These are phyloP conservation scores for Dimocarpus longan DNA, from an alignment of 345 rosid species.

Conservation along the genomic window DNA sequence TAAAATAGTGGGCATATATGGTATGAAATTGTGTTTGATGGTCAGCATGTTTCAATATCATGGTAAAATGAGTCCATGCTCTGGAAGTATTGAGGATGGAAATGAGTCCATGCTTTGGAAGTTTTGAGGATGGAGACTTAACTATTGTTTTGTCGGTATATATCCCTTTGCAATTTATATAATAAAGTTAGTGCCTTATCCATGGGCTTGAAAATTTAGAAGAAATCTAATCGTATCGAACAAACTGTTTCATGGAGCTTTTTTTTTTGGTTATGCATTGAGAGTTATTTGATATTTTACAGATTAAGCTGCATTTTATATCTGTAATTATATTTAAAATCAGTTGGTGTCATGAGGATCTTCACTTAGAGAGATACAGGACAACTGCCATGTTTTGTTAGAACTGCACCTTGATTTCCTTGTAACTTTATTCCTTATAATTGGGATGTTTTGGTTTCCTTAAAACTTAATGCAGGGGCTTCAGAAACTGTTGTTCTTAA, in stretches of 20 bases:
- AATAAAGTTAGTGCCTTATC: conserved; percentile 1
- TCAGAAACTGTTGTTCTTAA: conserved; percentile 90
- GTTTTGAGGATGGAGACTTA: too few species aligned
- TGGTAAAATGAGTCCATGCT: background rate
- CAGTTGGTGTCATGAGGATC: background rate
- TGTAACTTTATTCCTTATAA: background rate
- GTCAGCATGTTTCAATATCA: background rate
- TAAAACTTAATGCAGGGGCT: conserved; percentile 62
- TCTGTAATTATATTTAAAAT: conserved; percentile 1
- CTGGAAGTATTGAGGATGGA: background rate
- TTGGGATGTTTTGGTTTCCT: conserved; percentile 16
- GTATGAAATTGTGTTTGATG: background rate
- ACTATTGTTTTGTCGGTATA: background rate
- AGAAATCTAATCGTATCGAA: background rate
- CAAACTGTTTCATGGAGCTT: background rate
- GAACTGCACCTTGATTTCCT: background rate
- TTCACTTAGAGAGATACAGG: background rate
- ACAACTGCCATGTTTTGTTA: background rate
- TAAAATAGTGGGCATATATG: background rate
- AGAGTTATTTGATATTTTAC: background rate
- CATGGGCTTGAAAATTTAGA: background rate
- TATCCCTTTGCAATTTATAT: background rate
- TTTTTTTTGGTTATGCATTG: background rate
- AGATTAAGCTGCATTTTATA: background rate
- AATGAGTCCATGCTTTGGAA: too few species aligned